Percentiles rank a stretch among this genome's conserved stretches.
phyloP scores from a whole-genome alignment of 2,329 filamentous ascomycete genomes.

The Stylonectria norvegica region DNA sequence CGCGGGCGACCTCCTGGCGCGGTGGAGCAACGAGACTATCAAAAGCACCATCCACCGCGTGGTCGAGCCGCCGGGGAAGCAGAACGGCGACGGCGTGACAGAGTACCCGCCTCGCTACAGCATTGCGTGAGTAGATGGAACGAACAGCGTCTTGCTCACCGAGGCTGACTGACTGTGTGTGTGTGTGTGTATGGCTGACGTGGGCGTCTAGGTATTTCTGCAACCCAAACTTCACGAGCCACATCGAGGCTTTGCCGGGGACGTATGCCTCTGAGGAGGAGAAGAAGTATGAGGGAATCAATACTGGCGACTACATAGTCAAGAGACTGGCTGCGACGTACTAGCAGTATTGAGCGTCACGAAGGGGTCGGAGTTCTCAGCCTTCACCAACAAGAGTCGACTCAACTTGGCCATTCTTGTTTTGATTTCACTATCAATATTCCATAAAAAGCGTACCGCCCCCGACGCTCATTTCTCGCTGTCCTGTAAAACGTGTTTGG shows the following conservation, averaged over 20 bases:
- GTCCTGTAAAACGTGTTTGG: too few relatives aligned
- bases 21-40: constrained; percentile 90
- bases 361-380: too few relatives aligned
- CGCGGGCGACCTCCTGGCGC: constrained; percentile 77
- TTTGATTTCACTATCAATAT: too few relatives aligned
- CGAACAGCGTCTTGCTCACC: neutral
- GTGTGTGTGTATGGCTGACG: constrained; percentile 2
- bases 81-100: too few relatives aligned
- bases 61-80: constrained; percentile 70
- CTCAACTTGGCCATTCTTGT: too few relatives aligned
- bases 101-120: constrained; percentile 77
- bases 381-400: constrained; percentile 19
- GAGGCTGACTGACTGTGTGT: neutral
- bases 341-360: too few relatives aligned
- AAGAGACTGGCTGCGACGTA: constrained; percentile 75
- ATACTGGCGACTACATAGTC: constrained; percentile 76
- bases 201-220: constrained; percentile 72
- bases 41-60: constrained; percentile 88
- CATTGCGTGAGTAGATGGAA: constrained; percentile 61
- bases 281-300: constrained; percentile 77
- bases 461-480: too few relatives aligned
- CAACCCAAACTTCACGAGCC: constrained; percentile 73
- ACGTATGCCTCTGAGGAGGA: constrained; percentile 62
- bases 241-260: constrained; percentile 77
- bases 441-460: too few relatives aligned